phyloP scores from a whole-genome alignment of 176 grass and related monocot species.

The maize (Zea mays) region Zm-B73-REFERENCE-NAM-5.0 NC_050099.1:242392001-242392500 shows the following conservation, averaged over 20 bases:
- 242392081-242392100: conserved; percentile 34
- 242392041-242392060: conserved; percentile 28
- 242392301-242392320: conserved; percentile 37
- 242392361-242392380: conserved; percentile 2
- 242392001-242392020: conserved; percentile 45
- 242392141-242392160: conserved; percentile 25
- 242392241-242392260: conserved; percentile 24
- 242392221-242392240: not conserved
- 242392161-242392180: not conserved
- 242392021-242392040: conserved; percentile 32
- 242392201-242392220: not conserved
- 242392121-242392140: not conserved
- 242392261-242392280: conserved; percentile 20
- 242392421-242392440: conserved; percentile 16
- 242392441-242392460: not conserved
- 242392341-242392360: conserved; percentile 3
- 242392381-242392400: not conserved
- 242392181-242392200: not conserved
- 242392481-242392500: too few species aligned
- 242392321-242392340: not conserved
- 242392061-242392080: not conserved
- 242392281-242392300: conserved; percentile 46
- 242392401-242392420: conserved; percentile 17
- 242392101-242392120: not conserved
- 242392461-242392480: conserved; percentile 14